Percentiles rank a stretch among this genome's conserved stretches.
Conservation (phyloP, 495 filamentous ascomycete genomes). For the Cercophora sp. region DNA sequence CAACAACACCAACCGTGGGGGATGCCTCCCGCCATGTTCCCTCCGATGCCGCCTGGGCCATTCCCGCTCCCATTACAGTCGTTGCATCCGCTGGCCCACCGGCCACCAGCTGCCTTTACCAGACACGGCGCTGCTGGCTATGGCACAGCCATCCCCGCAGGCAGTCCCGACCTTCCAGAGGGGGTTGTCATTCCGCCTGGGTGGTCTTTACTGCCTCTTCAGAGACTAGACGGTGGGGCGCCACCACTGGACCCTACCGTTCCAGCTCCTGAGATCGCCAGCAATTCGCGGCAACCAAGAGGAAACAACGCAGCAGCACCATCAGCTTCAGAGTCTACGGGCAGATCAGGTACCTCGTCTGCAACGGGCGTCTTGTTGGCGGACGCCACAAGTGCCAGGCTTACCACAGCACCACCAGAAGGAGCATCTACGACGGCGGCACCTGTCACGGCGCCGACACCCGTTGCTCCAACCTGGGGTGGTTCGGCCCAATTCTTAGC, state of each 20-base stretch:
- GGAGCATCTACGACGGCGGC: conserved; percentile 8
- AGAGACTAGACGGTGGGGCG: conserved; percentile 46
- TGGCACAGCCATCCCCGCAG: conserved; percentile 52
- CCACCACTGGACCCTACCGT: conserved; percentile 16
- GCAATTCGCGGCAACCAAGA: neutral
- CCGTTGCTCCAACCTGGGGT: conserved; percentile 43
- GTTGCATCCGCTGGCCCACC: conserved; percentile 16
- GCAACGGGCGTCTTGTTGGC: neutral
- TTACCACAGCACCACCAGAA: neutral
- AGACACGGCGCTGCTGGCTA: conserved; percentile 39
- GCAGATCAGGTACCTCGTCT: no score
- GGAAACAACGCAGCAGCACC: neutral
- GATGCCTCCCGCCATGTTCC: conserved; percentile 4
- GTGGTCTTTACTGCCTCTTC: conserved; percentile 70
- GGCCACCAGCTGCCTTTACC: conserved; percentile 34
- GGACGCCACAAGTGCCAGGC: neutral
- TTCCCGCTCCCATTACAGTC: no score
- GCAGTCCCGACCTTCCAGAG: conserved; percentile 65
- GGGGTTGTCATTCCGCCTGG: conserved; percentile 70
- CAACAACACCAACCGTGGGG: conserved; percentile 16
- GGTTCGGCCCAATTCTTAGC: conserved; percentile 33
- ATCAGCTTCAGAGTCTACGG: no score
- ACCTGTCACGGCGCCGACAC: conserved; percentile 35
- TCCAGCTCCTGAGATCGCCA: conserved; percentile 19
- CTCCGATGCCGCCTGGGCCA: conserved; percentile 4